Evolutionary conservation across 2,329 filamentous ascomycete species (phyloP), one percentile per base, ranked within the genome.

Genomic region (Pleomassaria siparia): DNA sequence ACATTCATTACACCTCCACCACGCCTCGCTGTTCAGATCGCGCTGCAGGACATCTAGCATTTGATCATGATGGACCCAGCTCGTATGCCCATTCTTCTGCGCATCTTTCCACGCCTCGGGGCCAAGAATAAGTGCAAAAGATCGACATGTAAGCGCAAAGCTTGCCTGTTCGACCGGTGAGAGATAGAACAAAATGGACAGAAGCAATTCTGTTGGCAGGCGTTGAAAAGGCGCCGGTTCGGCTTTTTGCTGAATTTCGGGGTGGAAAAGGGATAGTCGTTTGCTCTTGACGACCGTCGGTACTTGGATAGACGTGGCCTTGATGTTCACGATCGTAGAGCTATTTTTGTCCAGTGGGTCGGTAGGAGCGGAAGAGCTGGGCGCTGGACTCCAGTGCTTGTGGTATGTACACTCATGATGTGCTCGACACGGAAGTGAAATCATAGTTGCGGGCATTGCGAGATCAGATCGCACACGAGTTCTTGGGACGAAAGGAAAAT

Each of bases 81-180:
- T 47, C 12, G 44, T 47, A 13, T 16, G 11, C 5, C 41, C 30
- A n/a, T 25, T 40, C 28, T 47, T 43, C 26, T 39, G 50, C 13
- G 26, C 24, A 11, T 37, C 4, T 13, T 26, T 33, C 47, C 47
- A 53, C 25, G 33, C 30, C n/a, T 18, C 21, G 2, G 44, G 40
- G 2, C 50, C 50, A 16, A 53, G 28, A n/a, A 24, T 28, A 13
- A 18, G 15, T 9, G 40, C 47, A 24, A 50, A 26, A 15, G 40
- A 22, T 13, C 44, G 50, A 24, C 50, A 50, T 5, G 47, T 53
- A 18, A 53, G 42, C 15, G 47, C 47, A n/a, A 53, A 42, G 16
- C 47, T 44, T 10, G 50, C 44, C 25, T 43, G 33, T 7, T 41
- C 33, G 4, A 50, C 15, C 7, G 47, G 40, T 6, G 35, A n/a